Conservation (phyloP, 2,329 filamentous ascomycete genomes). For the Colletotrichum shisoi region DNA sequence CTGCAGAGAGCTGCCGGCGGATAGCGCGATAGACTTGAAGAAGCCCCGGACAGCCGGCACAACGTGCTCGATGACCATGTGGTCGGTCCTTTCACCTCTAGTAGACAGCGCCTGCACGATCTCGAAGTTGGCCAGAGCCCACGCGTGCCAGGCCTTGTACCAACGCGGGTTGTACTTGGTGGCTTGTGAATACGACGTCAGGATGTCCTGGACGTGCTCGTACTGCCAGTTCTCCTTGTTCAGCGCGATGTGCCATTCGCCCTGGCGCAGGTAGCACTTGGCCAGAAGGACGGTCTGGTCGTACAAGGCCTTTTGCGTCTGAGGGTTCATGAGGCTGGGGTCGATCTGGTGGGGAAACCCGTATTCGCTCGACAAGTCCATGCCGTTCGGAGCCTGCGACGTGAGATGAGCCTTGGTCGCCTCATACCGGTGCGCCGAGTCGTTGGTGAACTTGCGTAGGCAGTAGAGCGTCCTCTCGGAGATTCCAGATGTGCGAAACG, state of each 20-base stretch:
- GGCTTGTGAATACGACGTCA: constrained; percentile 89
- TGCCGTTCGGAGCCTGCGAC: constrained; percentile 57
- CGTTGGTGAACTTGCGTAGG: constrained; percentile 67
- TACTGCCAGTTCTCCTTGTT: constrained; percentile 90
- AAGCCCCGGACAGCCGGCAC: constrained; percentile 95
- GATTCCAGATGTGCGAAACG: constrained; percentile 52
- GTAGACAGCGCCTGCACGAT: constrained; percentile 85
- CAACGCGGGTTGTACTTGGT: constrained; percentile 93
- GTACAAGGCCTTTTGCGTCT: constrained; percentile 61
- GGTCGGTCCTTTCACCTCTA: constrained; percentile 61
- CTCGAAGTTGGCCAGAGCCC: constrained; percentile 98
- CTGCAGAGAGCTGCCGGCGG: constrained; percentile 89
- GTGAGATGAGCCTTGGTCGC: constrained; percentile 61
- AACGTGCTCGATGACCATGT: constrained; percentile 83
- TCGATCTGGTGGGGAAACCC: constrained; percentile 60
- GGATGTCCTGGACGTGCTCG: constrained; percentile 84
- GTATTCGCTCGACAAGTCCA: constrained; percentile 57
- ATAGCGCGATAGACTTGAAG: constrained; percentile 95
- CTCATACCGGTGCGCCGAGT: constrained; percentile 64
- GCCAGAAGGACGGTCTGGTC: constrained; percentile 79
- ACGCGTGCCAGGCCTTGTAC: constrained; percentile 99
- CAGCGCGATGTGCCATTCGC: constrained; percentile 90
- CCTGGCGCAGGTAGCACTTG: constrained; percentile 94
- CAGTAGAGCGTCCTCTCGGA: constrained; percentile 66
- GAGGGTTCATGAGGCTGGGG: constrained; percentile 56